Evolutionary conservation across 106 monocot species (phyloP), one percentile per base, ranked within the genome.

Genomic region (Amphibolis antarctica): DNA sequence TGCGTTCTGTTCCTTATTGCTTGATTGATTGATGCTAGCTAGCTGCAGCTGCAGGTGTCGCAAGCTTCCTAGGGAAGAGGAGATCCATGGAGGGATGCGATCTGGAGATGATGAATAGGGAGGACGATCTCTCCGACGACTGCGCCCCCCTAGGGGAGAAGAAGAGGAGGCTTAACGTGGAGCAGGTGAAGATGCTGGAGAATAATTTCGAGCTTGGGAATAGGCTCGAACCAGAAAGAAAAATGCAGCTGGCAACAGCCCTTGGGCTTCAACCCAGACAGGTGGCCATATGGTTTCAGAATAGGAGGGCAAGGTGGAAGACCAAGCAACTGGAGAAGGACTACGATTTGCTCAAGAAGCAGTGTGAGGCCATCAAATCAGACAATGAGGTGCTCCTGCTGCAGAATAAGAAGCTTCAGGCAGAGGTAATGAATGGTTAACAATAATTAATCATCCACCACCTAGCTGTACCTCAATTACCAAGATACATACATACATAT

Each of bases 231-330:
- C 84, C 92, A 3, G 92, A 92, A 79, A 83, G 92, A 62, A 92
- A 92, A 63, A 73, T 76, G 74, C 92, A 87, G 73, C 73, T 92
- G 23, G 92, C 92, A 7, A 62, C 73, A 28, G 79, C 81, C 5
- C 81, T 92, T 25, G 84, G 92, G 9, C 70, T 92, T 42, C 86
- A 84, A 67, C 92, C 92, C 0, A 68, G 92, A 53, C 92, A 92
- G 70, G 69, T 92, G n/a, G 92, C 92, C 4, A 87, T 92, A 28
- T 88, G 92, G 92, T 92, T 92, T 70, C 92, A 92, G 70, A 92
- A 92, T 67, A 60, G 92, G 53, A 71, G 92, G 53, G 92, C 92
- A 10, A 79, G 92, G 77, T 92, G 92, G 86, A 92, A 92, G 79
- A 87, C 92, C 0, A 92, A 92, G 65, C 79, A 86, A 28, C 21